A percentile compares a stretch with the other conserved stretches of the same genome.
These are phyloP conservation scores for Arthromyces matolae DNA, from an alignment of 768 basidiomycete genomes.

Conservation along the genomic window DNA sequence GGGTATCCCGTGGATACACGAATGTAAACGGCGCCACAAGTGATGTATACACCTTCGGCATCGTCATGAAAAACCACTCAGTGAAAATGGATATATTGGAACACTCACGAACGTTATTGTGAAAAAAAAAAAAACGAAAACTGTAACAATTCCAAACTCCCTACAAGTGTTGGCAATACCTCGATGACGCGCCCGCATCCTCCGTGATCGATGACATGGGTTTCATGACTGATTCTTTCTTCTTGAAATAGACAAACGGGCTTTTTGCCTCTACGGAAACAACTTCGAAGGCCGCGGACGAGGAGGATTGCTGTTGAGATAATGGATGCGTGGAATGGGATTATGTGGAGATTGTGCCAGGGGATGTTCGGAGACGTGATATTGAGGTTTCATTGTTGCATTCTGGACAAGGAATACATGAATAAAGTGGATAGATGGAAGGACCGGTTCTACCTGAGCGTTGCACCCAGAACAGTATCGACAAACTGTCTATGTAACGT, in stretches of 20 bases:
- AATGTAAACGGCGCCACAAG: slow-evolving; percentile 6
- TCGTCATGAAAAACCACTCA: background rate
- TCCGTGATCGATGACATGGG: slow-evolving; percentile 11
- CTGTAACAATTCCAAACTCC: slow-evolving; percentile 12
- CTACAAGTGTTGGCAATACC: slow-evolving; percentile 7
- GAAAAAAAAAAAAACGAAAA: slow-evolving; percentile 5
- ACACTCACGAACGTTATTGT: slow-evolving; percentile 7
- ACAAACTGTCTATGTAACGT: no score
- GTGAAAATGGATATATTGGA: no score
- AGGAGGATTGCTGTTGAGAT: slow-evolving; percentile 2
- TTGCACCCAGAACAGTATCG: no score
- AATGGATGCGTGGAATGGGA: slow-evolving; percentile 10
- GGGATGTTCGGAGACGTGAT: background rate
- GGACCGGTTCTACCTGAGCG: no score
- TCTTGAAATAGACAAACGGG: background rate
- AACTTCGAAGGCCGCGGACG: slow-evolving; percentile 4
- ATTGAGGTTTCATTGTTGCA: no score
- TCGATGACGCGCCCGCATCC: slow-evolving; percentile 11
- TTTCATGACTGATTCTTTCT: background rate
- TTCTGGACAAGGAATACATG: no score
- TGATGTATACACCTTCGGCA: slow-evolving; percentile 9
- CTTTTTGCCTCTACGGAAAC: slow-evolving; percentile 1
- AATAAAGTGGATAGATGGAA: no score
- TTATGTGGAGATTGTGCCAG: no score
- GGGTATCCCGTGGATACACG: background rate